These are phyloP conservation scores for Sistotremastrum suecicum DNA, from an alignment of 768 basidiomycete species.

Conservation along the genomic window DNA sequence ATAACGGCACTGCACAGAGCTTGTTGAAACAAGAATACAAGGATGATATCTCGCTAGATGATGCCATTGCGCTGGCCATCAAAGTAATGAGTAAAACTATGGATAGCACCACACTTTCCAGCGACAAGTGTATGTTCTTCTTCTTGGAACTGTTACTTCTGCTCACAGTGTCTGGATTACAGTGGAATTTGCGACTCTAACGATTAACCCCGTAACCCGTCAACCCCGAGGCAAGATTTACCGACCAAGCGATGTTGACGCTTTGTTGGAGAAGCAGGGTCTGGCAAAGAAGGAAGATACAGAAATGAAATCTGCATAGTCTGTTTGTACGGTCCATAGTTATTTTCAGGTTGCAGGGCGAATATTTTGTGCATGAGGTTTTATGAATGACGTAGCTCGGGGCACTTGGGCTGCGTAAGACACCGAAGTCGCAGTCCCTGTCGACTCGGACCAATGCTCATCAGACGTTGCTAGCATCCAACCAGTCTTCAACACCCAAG, in stretches of 20 bases:
- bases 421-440: no score
- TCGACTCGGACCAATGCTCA: no score
- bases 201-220: conserved; percentile 63
- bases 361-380: no score
- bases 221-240: conserved; percentile 86
- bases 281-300: conserved; percentile 81
- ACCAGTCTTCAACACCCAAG: no score
- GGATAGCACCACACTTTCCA: conserved; percentile 93
- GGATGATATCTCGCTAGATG: conserved; percentile 82
- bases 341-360: not conserved
- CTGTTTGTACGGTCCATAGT: not conserved
- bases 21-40: conserved; percentile 97
- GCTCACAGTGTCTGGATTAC: conserved; percentile 1
- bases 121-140: conserved; percentile 73
- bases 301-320: conserved; percentile 50
- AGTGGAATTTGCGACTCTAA: conserved; percentile 97
- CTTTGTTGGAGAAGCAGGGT: conserved; percentile 61
- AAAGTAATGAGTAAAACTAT: conserved; percentile 99
- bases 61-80: conserved; percentile 83
- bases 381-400: no score
- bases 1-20: conserved; percentile 91
- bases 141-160: not conserved
- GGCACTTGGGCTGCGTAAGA: no score
- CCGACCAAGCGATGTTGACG: conserved; percentile 77
- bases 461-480: no score